Evolutionary conservation across 2,329 filamentous ascomycete genomes (phyloP).

Genomic region (Penicillium sp.): DNA sequence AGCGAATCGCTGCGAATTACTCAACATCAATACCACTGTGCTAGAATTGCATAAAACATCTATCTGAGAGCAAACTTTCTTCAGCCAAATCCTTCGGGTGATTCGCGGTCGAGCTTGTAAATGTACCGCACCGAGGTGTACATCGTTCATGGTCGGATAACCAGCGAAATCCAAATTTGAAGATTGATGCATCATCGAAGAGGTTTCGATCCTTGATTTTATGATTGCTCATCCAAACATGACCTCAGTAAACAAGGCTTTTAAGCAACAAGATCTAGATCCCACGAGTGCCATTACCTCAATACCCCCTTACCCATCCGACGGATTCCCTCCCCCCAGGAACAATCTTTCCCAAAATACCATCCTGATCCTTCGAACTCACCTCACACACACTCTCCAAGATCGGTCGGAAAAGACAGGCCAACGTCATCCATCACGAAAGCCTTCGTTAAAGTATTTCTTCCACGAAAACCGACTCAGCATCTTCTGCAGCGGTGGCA

Average conservation of each 20-base stretch:
- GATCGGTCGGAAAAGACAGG: not conserved
- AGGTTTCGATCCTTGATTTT: too few relatives aligned
- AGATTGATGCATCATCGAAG: too few relatives aligned
- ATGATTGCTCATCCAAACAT: too few relatives aligned
- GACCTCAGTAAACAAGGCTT: too few relatives aligned
- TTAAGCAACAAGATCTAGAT: not conserved
- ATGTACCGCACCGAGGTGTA: too few relatives aligned
- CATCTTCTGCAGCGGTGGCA: not conserved
- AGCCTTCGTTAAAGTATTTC: not conserved
- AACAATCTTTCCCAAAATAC: not conserved
- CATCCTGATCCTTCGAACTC: not conserved
- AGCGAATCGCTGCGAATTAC: too few relatives aligned
- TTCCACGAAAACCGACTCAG: not conserved
- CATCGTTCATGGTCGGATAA: too few relatives aligned
- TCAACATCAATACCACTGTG: too few relatives aligned
- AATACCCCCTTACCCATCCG: not conserved
- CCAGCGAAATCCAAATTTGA: too few relatives aligned
- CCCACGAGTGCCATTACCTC: not conserved
- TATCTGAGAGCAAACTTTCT: not conserved
- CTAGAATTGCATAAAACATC: too few relatives aligned
- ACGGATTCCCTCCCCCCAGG: not conserved
- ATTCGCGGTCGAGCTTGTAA: not conserved
- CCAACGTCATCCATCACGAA: not conserved
- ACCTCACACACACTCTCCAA: not conserved
- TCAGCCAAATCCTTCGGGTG: not conserved